Evolutionary conservation across 192 early-diverging fungal genomes (phyloP).

Genomic region (Backusella parvicylindrica): DNA sequence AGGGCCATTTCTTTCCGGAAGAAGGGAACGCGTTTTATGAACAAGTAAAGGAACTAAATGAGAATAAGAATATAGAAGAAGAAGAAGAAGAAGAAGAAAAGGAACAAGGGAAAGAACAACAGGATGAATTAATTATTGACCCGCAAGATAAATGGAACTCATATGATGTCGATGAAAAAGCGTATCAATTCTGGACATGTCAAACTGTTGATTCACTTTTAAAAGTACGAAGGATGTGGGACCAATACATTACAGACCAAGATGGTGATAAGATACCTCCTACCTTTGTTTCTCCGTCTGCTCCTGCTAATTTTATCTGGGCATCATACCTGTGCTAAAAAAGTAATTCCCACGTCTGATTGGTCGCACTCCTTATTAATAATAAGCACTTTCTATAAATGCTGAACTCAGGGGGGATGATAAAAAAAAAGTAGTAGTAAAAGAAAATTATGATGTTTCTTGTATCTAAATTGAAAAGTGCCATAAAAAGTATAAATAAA

Average conservation of each 20-base stretch:
- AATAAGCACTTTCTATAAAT: background rate
- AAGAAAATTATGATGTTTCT: too few relatives aligned
- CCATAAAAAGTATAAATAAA: background rate
- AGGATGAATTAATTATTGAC: background rate
- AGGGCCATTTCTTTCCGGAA: constrained; percentile 37
- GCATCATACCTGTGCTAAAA: constrained; percentile 26
- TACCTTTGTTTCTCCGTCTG: constrained; percentile 25
- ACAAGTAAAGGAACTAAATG: constrained; percentile 23
- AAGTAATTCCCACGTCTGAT: background rate
- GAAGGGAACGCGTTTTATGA: constrained; percentile 35
- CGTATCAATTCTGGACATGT: constrained; percentile 26
- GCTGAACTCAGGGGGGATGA: background rate
- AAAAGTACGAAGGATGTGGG: constrained; percentile 29
- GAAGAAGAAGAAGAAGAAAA: background rate
- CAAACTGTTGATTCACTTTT: constrained; percentile 19
- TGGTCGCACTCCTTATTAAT: background rate
- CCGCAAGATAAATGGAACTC: constrained; percentile 6
- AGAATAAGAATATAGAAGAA: constrained; percentile 9
- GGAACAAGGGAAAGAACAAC: background rate
- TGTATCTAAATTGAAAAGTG: background rate
- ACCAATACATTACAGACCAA: constrained; percentile 19
- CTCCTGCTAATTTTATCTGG: constrained; percentile 38
- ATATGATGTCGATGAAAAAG: background rate
- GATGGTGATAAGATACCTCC: constrained; percentile 24
- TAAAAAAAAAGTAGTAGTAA: background rate